Evolutionary conservation across 139 green algal genomes (phyloP).

Genomic region (Auxenochlorella pyrenoidosa): DNA sequence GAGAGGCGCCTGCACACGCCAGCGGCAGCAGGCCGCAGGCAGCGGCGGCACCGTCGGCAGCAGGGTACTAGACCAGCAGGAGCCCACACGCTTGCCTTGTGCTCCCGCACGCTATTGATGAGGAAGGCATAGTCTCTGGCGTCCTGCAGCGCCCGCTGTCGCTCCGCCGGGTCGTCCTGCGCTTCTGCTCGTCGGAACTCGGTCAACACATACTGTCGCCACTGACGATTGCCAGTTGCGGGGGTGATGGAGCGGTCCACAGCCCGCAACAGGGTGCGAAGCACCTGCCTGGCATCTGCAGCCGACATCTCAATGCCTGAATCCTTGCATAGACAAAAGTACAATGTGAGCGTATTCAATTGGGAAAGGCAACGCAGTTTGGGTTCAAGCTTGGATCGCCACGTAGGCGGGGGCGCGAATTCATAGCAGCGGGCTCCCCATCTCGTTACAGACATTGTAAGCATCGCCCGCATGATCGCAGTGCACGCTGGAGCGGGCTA

Average conservation of each 20-base stretch:
- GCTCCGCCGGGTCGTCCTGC: neutral
- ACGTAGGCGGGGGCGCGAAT: neutral
- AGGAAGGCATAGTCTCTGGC: conserved; percentile 53
- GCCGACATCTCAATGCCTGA: neutral
- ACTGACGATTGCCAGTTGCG: conserved; percentile 38
- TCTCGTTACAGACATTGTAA: too few relatives aligned
- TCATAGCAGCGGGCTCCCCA: neutral
- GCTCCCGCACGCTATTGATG: conserved; percentile 44
- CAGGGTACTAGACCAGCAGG: neutral
- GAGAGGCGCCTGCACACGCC: neutral
- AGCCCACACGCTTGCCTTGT: conserved; percentile 38
- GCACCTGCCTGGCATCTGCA: conserved; percentile 21
- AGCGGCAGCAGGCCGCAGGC: neutral
- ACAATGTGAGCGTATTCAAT: neutral
- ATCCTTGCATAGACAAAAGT: neutral
- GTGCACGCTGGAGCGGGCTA: conserved; percentile 81
- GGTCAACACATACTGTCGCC: conserved; percentile 30
- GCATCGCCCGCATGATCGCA: too few relatives aligned
- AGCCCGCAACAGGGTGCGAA: conserved; percentile 31
- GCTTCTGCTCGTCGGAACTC: conserved; percentile 38
- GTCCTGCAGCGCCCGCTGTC: conserved; percentile 34
- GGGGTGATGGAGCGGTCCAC: conserved; percentile 47
- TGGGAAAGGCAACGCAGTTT: neutral
- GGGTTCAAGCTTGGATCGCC: neutral
- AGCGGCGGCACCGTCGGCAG: neutral